Conservation (phyloP, 129 eudicot species). For the Oenanthe sinensis region DNA sequence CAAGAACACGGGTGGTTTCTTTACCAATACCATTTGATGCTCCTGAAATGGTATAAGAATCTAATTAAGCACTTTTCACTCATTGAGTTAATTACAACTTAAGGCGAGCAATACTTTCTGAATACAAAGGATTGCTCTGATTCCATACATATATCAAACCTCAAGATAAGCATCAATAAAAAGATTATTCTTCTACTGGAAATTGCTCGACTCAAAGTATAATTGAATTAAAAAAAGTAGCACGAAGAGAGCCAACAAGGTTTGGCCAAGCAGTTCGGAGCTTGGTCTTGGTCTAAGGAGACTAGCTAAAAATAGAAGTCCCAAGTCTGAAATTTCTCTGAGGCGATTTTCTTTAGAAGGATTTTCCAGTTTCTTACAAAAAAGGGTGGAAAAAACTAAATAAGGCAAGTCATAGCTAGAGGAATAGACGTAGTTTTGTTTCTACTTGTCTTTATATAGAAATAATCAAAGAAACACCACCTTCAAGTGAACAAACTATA, state of each 20-base stretch:
- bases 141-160: too few species aligned
- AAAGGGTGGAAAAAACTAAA: background rate
- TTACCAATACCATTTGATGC: conserved; percentile 82
- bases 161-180: too few species aligned
- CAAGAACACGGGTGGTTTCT: conserved; percentile 79
- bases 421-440: background rate
- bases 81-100: background rate
- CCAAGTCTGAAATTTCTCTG: too few species aligned
- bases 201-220: background rate
- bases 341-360: too few species aligned
- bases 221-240: background rate
- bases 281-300: background rate
- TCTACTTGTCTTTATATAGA: background rate
- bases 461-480: background rate
- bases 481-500: background rate
- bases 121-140: too few species aligned
- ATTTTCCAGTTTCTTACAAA: too few species aligned
- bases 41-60: conserved; percentile 32
- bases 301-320: background rate
- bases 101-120: too few species aligned
- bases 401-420: background rate
- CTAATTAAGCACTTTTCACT: background rate
- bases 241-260: background rate
- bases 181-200: background rate
- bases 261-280: background rate